Evolutionary conservation across 1,284 basidiomycete genomes (phyloP).

Genomic region (Apiotrichum laibachii): DNA sequence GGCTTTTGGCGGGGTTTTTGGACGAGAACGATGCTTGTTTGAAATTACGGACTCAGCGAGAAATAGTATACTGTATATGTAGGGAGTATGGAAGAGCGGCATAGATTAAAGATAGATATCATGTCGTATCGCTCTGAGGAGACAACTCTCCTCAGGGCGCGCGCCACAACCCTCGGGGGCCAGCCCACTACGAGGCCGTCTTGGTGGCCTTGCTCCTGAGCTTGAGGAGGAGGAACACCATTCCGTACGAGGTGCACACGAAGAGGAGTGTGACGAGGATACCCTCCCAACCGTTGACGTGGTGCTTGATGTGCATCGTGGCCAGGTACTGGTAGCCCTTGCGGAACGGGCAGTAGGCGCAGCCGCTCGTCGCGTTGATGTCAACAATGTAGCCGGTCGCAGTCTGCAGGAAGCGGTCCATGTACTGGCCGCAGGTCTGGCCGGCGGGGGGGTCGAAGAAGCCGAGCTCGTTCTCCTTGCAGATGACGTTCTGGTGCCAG

Average conservation of each 20-base stretch:
- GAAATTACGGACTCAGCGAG: too few relatives aligned
- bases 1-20: too few relatives aligned
- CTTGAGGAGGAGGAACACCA: constrained; percentile 18
- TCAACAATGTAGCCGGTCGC: constrained; percentile 10
- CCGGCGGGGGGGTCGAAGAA: constrained; percentile 28
- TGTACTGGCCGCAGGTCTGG: constrained; percentile 30
- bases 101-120: too few relatives aligned
- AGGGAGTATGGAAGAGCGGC: too few relatives aligned
- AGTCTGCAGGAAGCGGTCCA: constrained; percentile 2
- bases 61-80: too few relatives aligned
- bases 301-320: constrained; percentile 21
- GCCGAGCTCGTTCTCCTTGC: constrained; percentile 26
- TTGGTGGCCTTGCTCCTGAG: constrained; percentile 35
- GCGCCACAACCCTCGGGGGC: too few relatives aligned
- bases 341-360: constrained; percentile 24
- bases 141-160: too few relatives aligned
- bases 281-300: constrained; percentile 20
- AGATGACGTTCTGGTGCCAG: constrained; percentile 22
- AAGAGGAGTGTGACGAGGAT: constrained; percentile 23
- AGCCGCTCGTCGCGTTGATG: constrained; percentile 15
- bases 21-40: too few relatives aligned
- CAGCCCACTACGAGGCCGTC: constrained; percentile 14
- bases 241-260: constrained; percentile 12
- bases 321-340: constrained; percentile 24
- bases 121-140: too few relatives aligned